Conservation (phyloP, 2,329 filamentous ascomycete species). For the Capronia americana region DNA sequence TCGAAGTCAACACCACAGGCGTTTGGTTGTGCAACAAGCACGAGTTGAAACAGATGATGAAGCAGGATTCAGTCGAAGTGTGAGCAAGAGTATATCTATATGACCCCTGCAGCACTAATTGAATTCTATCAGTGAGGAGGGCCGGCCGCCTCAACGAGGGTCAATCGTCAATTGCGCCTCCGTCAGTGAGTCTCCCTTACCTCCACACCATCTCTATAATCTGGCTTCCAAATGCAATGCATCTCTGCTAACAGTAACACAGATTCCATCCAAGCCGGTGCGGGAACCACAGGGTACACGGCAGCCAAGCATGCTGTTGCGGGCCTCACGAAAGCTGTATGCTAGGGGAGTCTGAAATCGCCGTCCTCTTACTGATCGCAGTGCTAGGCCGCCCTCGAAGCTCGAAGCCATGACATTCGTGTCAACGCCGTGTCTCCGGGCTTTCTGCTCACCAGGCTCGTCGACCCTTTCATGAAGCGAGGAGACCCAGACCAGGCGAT, state of each 20-base stretch:
- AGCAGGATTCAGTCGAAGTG: conserved; percentile 34
- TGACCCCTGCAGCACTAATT: conserved; percentile 3
- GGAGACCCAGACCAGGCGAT: conserved; percentile 11
- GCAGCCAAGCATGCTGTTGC: conserved; percentile 36
- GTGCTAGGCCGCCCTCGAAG: conserved; percentile 30
- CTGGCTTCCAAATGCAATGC: neutral
- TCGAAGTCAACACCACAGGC: conserved; percentile 94
- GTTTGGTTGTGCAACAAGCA: conserved; percentile 96
- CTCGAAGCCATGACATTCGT: conserved; percentile 14
- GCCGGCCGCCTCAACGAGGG: conserved; percentile 30
- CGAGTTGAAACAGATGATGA: conserved; percentile 61
- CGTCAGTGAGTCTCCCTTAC: conserved; percentile 20
- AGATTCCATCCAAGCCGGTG: conserved; percentile 34
- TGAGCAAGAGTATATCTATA: conserved; percentile 5
- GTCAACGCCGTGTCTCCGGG: conserved; percentile 30
- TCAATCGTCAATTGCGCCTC: conserved; percentile 53
- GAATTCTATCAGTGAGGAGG: conserved; percentile 21
- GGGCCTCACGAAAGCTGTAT: conserved; percentile 35
- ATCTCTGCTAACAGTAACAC: neutral
- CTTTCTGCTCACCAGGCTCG: conserved; percentile 34
- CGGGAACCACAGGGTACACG: conserved; percentile 31
- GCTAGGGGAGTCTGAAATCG: neutral
- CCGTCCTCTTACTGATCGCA: neutral
- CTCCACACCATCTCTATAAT: neutral
- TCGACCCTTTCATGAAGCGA: conserved; percentile 29